Base-by-base conservation (phyloP, 2,329 filamentous ascomycete genomes). In the Drechslerella stenobrocha region DNA sequence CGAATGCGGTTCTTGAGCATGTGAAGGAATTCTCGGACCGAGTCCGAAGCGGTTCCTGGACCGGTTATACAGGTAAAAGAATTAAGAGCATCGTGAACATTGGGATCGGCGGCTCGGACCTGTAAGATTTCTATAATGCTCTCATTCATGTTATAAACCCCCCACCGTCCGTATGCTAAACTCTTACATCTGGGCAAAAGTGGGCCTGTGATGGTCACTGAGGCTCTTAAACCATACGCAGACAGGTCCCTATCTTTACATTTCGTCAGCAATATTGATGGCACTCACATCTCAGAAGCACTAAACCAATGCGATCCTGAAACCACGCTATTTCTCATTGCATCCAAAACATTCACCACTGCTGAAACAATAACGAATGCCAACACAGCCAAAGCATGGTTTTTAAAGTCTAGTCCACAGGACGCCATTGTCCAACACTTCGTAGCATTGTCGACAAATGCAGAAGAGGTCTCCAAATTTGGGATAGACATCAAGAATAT, bases 211-310 rank as follows among this genome's bases (percentile, higher is more conserved):
- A 98, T 98, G 93, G 93, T 98, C 73, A 93, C 91, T 37, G 93
- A 98, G 80, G 91, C 93, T 45, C 84, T 98, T 74, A 97, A 96
- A 83, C 83, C 90, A 76, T 98, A 98, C 78, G 89, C 89, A 48
- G 87, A 90, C 76, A 84, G 86, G 69, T 86, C 87, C 78, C 84
- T 90, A 80, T 96, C 86, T 71, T 84, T 97, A 45, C 92, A 97
- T 83, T 98, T 98, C 75, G 93, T 98, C 73, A 97, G 92, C 81
- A 98, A 98, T 83, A 97, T 98, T 76, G 93, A 98, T 77, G 93
- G 93, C 73, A 98, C 93, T 57, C 93, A 98, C 81, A 90, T 97
- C 77, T 89, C 90, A 47, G 93, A 98, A 80, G 91, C 93, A 51
- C 84, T 97, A 69, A 87, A 85, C 76, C 80, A 86, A 74, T 95